Conservation (phyloP, 2,329 filamentous ascomycete genomes). For the Monosporascus cannonballus region DNA sequence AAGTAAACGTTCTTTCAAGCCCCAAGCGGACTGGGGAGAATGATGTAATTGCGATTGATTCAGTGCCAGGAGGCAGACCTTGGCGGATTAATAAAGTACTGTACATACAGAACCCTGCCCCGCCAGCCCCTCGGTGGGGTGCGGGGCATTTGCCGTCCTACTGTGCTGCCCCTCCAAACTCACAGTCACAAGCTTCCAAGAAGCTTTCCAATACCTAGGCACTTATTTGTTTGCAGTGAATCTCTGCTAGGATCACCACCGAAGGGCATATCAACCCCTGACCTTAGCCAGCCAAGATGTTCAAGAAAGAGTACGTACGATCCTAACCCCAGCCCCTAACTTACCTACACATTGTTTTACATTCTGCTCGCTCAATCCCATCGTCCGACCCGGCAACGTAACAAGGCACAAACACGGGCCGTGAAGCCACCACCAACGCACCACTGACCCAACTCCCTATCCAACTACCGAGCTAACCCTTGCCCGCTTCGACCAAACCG, state of each 20-base stretch:
- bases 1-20: too few species aligned
- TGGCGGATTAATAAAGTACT: too few species aligned
- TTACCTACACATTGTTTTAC: too few species aligned
- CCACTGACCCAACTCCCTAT: too few species aligned
- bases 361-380: too few species aligned
- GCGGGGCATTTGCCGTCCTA: background rate
- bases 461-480: constrained; percentile 12
- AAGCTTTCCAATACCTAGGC: constrained; percentile 3
- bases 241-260: background rate
- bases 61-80: too few species aligned
- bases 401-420: too few species aligned
- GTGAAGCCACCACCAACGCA: too few species aligned
- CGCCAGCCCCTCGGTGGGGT: background rate
- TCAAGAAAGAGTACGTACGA: constrained; percentile 76
- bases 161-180: background rate
- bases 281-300: constrained; percentile 53
- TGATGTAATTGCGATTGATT: too few species aligned
- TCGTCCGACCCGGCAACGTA: too few species aligned
- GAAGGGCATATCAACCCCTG: background rate
- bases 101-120: background rate
- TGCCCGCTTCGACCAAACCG: background rate
- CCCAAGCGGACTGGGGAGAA: too few species aligned
- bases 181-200: background rate
- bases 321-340: background rate
- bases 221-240: background rate